Percentiles rank a stretch among this genome's conserved stretches.
phyloP scores from a whole-genome alignment of 441 rosid species.

The Bocquillonia castaneifolia region DNA sequence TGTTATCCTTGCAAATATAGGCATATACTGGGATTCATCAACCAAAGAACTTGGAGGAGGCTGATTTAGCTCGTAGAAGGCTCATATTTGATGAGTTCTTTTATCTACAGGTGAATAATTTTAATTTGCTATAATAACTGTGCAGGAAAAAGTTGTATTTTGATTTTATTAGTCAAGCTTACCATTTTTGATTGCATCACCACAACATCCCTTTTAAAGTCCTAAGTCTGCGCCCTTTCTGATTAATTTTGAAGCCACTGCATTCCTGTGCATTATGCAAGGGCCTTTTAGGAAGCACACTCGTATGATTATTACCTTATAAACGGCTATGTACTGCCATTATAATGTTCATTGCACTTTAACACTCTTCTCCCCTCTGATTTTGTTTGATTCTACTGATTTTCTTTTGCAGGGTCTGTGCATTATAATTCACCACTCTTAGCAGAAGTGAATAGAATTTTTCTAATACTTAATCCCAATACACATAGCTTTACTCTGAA shows the following conservation, averaged over 20 bases:
- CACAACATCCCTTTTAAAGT: background rate
- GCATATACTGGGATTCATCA: constrained; percentile 83
- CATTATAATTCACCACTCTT: background rate
- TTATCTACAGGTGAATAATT: constrained; percentile 73
- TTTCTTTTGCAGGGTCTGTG: background rate
- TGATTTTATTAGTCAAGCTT: background rate
- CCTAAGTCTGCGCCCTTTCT: background rate
- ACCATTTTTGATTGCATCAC: background rate
- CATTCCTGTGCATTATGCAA: background rate
- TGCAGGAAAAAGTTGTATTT: too few relatives aligned
- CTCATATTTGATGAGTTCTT: constrained; percentile 92
- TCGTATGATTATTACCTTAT: background rate
- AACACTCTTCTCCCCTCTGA: background rate
- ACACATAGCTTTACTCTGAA: background rate
- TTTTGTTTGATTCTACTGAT: background rate
- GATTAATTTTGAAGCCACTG: background rate
- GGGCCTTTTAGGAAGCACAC: background rate
- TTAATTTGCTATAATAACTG: too few relatives aligned
- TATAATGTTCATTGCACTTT: background rate
- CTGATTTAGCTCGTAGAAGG: constrained; percentile 95
- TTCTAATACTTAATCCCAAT: background rate
- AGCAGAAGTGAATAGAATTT: too few relatives aligned
- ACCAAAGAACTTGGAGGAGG: constrained; percentile 75
- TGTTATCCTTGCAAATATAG: constrained; percentile 40
- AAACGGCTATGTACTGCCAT: background rate